Base-by-base conservation (phyloP, 2,329 filamentous ascomycete genomes). In the Harringtonia aguacate region DNA sequence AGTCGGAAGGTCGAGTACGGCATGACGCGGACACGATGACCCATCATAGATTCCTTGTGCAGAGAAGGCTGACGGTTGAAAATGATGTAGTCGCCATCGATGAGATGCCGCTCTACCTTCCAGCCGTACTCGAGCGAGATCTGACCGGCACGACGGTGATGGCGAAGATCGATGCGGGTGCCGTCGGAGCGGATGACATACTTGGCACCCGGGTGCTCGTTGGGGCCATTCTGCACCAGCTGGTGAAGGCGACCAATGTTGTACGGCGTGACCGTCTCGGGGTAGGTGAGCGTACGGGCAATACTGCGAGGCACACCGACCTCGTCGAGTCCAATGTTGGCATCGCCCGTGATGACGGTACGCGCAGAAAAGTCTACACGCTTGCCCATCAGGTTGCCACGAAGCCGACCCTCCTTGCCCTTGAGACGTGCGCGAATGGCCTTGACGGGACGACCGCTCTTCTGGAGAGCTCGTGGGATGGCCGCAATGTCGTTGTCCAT, bases 11-110 rank as follows among this genome's bases (percentile, higher is more conserved):
- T 99, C 7, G 92, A 98, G 64, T 95, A 98, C 4, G 92, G 92
- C 89, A 98, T 97, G 48, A 99, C 92, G 48, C 84, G 83, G 50
- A 98, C 92, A 55, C 87, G 81, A 66, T 99, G 92, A 64, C 87
- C 92, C 94, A 98, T 98, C 92, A 98, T 99, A 48, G 92, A 98
- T 61, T 98, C 92, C 66, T 99, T 99, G 74, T 99, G 92, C 57
- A 99, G 73, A 30, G 92, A 99, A 1, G 92, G 92, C 61, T 99
- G 92, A 73, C 92, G 92, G 64, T 98, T 99, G 79, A 99, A 99
- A 58, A 98, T 89, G 66, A 99, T 97, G 53, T 87, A 94, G 64
- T 99, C 92, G 46, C 90, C 90, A 57, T 95, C 87, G 56, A 94
- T 81, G 51, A 99, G 79, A 65, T 99, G 92, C 49, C 92, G 84